Percentiles rank a stretch among this genome's conserved stretches.
Conservation (phyloP, 1,139 yeast species). For the Blastobotrys elegans region DNA sequence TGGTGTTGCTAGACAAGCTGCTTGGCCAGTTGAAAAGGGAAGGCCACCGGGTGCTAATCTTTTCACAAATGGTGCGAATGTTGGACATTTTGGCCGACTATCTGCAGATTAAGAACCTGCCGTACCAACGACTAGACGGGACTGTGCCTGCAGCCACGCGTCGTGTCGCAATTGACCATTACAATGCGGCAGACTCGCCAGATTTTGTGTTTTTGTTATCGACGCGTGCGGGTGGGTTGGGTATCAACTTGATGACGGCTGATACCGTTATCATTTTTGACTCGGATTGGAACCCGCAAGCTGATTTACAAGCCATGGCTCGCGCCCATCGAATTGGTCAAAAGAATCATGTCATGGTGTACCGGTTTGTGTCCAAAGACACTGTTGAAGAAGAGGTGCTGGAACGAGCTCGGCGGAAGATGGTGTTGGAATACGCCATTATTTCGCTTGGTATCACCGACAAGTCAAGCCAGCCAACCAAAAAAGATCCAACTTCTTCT, state of each 20-base stretch:
- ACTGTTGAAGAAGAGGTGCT: slow-evolving; percentile 96
- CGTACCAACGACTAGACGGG: slow-evolving; percentile 93
- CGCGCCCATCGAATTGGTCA: slow-evolving; percentile 99
- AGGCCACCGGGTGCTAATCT: slow-evolving; percentile 92
- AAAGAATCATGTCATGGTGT: slow-evolving; percentile 94
- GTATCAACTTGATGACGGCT: slow-evolving; percentile 97
- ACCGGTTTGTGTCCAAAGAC: slow-evolving; percentile 92
- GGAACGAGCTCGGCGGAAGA: slow-evolving; percentile 94
- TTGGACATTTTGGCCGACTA: slow-evolving; percentile 94
- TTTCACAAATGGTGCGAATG: slow-evolving; percentile 96
- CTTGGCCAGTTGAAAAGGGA: slow-evolving; percentile 79
- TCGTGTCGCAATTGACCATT: slow-evolving; percentile 92
- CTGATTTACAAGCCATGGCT: slow-evolving; percentile 98
- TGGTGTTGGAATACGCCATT: slow-evolving; percentile 97
- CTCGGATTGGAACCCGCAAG: slow-evolving; percentile 99
- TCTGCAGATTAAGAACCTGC: slow-evolving; percentile 79
- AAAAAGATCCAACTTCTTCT: slow-evolving; percentile 71
- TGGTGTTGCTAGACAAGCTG: slow-evolving; percentile 90
- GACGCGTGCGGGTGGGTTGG: slow-evolving; percentile 98
- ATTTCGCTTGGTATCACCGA: slow-evolving; percentile 95
- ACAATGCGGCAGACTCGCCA: slow-evolving; percentile 86
- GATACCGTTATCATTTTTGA: slow-evolving; percentile 97
- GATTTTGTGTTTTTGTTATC: slow-evolving; percentile 89
- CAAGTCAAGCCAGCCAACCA: slow-evolving; percentile 43
- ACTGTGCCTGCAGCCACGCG: slow-evolving; percentile 93